Evolutionary conservation across 2,329 filamentous ascomycete genomes (phyloP), one percentile per base, ranked within the genome.

Genomic region (Didymella arachidicola): DNA sequence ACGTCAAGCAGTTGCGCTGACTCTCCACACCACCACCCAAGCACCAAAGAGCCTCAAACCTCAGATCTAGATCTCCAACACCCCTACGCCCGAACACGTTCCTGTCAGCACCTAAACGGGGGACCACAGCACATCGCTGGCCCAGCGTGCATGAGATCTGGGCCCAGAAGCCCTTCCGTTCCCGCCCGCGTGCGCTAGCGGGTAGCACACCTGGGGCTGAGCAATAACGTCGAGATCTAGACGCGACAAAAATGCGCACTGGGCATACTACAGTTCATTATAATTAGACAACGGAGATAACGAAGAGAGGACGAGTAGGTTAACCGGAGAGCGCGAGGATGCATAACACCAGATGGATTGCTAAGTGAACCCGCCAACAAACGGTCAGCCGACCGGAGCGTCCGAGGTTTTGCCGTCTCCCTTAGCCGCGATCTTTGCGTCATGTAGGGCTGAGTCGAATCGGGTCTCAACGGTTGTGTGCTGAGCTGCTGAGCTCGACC

Each of bases 101-200:
- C 45, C 51, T 59, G 56, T 54, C 50, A 59, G 50, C 51, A 59
- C 50, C 43, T 59, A 59, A 54, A 50, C 19, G 34, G 45, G 46
- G 56, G 50, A 36, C 56, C 50, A 42, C 30, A 38, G 52, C 43
- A 25, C 36, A 58, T 53, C 49, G 56, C 22, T 18, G n/a, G 12
- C 41, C 41, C 44, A 50, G 19, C 56, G 22, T 54, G 56, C 45
- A 54, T 49, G 41, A 50, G 51, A 59, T 54, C 56, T 54, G 45
- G 56, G 46, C 19, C 56, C 50, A 59, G 56, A 59, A 41, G 56
- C 41, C 27, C 39, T 59, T 38, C 49, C 55, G 55, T 58, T 58
- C 56, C 56, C 50, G 50, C 56, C 56, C 56, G 51, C n/a, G n/a
- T 49, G 41, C 50, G 56, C 56, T 54, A 59, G 56, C 41, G 50